These are phyloP conservation scores for Lupinus albus DNA, from an alignment of 306 rosid species.

Conservation along the genomic window DNA sequence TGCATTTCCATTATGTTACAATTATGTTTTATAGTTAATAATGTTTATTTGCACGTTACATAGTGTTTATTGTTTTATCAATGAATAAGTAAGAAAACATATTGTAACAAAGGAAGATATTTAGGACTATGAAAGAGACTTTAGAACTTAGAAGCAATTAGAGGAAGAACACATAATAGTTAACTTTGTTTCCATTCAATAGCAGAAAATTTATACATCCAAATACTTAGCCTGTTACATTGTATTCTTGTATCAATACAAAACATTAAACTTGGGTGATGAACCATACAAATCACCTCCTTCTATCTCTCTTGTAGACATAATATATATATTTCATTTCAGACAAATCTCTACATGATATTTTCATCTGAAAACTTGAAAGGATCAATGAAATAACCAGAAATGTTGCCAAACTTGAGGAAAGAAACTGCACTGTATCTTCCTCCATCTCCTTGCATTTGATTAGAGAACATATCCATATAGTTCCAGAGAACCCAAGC, in stretches of 20 bases:
- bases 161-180: too few relatives aligned
- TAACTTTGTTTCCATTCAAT: too few relatives aligned
- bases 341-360: constrained; percentile 24
- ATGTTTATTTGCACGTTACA: too few relatives aligned
- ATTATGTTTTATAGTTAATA: too few relatives aligned
- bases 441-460: constrained; percentile 45
- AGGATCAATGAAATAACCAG: constrained; percentile 42
- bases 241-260: constrained; percentile 37
- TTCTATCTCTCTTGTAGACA: constrained; percentile 30
- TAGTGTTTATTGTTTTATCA: too few relatives aligned
- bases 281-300: constrained; percentile 19
- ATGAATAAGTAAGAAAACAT: too few relatives aligned
- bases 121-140: too few relatives aligned
- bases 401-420: constrained; percentile 41
- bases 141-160: too few relatives aligned
- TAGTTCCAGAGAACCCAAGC: constrained; percentile 64
- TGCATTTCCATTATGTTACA: too few relatives aligned
- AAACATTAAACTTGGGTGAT: constrained; percentile 39
- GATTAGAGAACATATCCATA: too few relatives aligned
- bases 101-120: too few relatives aligned
- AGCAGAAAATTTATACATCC: background rate
- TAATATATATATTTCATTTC: constrained; percentile 28
- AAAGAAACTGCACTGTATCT: constrained; percentile 40
- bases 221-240: constrained; percentile 36
- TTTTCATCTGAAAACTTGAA: constrained; percentile 35